A percentile compares a stretch with the other conserved stretches of the same genome.
Evolutionary conservation across 345 rosid genomes (phyloP).

Genomic region (Chamaenerion angustifolium): DNA sequence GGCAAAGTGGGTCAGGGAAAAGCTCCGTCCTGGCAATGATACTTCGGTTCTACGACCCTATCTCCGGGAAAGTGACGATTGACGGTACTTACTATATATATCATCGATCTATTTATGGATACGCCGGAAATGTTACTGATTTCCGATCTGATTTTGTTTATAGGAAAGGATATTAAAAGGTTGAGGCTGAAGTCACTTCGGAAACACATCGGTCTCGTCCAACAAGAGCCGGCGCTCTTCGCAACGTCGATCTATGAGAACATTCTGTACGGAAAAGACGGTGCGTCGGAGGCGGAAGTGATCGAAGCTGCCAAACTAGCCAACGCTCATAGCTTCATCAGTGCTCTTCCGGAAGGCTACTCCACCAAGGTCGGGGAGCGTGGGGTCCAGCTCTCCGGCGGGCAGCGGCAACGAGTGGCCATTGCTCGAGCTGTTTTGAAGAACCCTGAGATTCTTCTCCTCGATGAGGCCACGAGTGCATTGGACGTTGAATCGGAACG

Average conservation of each 20-base stretch:
- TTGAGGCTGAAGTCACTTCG: conserved; percentile 56
- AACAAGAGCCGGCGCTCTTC: conserved; percentile 92
- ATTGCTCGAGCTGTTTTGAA: conserved; percentile 83
- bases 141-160: background rate
- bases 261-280: conserved; percentile 78
- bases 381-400: conserved; percentile 85
- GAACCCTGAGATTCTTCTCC: conserved; percentile 73
- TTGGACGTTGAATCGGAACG: conserved; percentile 75
- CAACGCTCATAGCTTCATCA: conserved; percentile 76
- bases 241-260: conserved; percentile 76
- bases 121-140: background rate
- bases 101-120: background rate
- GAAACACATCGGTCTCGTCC: conserved; percentile 74
- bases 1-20: conserved; percentile 97
- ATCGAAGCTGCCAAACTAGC: conserved; percentile 72
- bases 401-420: conserved; percentile 84
- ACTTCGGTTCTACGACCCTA: conserved; percentile 87
- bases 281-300: conserved; percentile 64
- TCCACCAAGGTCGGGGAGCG: conserved; percentile 80
- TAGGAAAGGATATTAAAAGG: conserved; percentile 66
- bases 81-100: conserved; percentile 66
- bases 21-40: conserved; percentile 77
- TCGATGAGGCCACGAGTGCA: conserved; percentile 94
- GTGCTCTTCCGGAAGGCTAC: conserved; percentile 81
- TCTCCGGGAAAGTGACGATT: conserved; percentile 63